phyloP scores from a whole-genome alignment of 257 asterid species.

The Linaria vulgaris region DNA sequence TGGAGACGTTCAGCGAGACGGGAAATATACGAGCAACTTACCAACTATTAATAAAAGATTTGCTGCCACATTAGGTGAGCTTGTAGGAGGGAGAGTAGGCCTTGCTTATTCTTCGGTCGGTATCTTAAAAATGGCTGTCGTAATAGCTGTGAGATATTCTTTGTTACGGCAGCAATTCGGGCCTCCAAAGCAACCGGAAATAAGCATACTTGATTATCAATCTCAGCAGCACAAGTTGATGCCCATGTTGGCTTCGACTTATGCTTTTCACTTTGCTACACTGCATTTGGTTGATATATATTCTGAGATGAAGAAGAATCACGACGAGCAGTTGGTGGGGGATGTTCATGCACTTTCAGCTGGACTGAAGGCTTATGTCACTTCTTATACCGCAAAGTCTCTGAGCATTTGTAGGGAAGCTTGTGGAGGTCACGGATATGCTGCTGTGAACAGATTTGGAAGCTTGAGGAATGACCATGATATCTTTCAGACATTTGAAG shows the following conservation, averaged over 20 bases:
- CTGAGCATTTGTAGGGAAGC: conserved; percentile 91
- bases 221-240: conserved; percentile 97
- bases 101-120: conserved; percentile 95
- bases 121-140: conserved; percentile 69
- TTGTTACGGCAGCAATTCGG: conserved; percentile 91
- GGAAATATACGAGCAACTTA: conserved; percentile 81
- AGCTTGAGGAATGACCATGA: conserved; percentile 97
- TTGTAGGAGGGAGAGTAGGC: conserved; percentile 97
- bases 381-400: conserved; percentile 81
- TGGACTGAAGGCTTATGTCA: conserved; percentile 90
- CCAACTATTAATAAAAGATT: conserved; percentile 83
- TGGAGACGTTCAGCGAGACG: conserved; percentile 87
- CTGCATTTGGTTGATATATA: conserved; percentile 67
- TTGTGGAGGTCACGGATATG: conserved; percentile 99
- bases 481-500: conserved; percentile 98
- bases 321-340: conserved; percentile 71
- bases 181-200: conserved; percentile 92
- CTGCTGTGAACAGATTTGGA: conserved; percentile 94
- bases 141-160: conserved; percentile 85
- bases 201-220: conserved; percentile 92
- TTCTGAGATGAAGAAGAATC: conserved; percentile 77
- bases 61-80: conserved; percentile 97
- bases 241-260: conserved; percentile 95
- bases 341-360: conserved; percentile 96
- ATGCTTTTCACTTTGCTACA: conserved; percentile 89